Percentiles rank a stretch among this genome's conserved stretches.
phyloP scores from a whole-genome alignment of 495 filamentous ascomycete genomes.

The Aspergillus ostianus region DNA sequence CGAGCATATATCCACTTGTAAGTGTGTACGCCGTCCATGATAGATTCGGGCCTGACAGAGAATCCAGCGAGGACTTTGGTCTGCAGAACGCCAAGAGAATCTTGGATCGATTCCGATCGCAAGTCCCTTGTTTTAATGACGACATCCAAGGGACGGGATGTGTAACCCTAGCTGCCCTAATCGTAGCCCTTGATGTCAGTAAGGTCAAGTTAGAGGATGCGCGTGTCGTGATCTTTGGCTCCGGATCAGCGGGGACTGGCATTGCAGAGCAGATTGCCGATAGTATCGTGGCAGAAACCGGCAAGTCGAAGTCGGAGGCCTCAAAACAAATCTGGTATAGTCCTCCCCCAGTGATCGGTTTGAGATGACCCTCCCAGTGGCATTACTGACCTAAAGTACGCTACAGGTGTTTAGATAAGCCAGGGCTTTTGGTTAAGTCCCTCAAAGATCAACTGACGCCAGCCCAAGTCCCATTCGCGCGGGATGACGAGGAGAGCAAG shows the following conservation, averaged over 20 bases:
- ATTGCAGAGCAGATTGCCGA: constrained; percentile 85
- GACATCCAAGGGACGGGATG: constrained; percentile 90
- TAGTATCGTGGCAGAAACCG: constrained; percentile 66
- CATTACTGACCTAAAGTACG: not conserved
- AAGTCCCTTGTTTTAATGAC: constrained; percentile 86
- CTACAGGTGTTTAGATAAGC: constrained; percentile 78
- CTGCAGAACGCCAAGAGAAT: constrained; percentile 61
- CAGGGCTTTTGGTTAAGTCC: constrained; percentile 69
- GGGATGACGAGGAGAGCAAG: constrained; percentile 53
- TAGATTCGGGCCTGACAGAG: not conserved
- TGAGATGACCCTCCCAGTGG: constrained; percentile 44
- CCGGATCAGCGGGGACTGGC: constrained; percentile 80
- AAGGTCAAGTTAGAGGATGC: constrained; percentile 65
- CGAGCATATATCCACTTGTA: constrained; percentile 82
- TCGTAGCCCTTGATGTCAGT: constrained; percentile 68
- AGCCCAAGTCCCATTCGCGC: constrained; percentile 67
- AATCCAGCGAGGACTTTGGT: constrained; percentile 56
- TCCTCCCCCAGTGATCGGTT: not conserved
- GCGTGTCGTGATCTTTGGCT: constrained; percentile 72
- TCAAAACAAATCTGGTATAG: constrained; percentile 76
- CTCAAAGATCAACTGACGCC: constrained; percentile 55
- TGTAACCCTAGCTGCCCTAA: constrained; percentile 79
- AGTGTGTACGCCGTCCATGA: constrained; percentile 7
- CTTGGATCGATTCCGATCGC: constrained; percentile 66
- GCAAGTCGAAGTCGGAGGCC: constrained; percentile 70